Conservation (phyloP, 768 basidiomycete species). For the Tremella fuciformis region DNA sequence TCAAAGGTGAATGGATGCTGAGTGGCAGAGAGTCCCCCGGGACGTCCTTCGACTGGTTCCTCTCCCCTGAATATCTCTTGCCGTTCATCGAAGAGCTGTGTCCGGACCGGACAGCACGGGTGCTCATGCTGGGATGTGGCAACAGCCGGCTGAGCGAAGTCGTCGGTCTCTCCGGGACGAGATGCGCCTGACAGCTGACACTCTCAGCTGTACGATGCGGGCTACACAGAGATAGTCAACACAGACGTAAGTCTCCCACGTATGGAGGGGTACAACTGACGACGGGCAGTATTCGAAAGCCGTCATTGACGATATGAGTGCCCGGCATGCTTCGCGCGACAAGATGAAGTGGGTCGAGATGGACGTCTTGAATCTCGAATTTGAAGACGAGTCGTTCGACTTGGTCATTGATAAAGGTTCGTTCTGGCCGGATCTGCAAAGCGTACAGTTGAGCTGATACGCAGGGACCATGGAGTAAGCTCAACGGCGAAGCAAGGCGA, state of each 20-base stretch:
- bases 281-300: conserved; percentile 42
- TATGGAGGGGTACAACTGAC: not conserved
- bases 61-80: conserved; percentile 44
- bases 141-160: conserved; percentile 48
- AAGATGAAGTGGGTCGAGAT: conserved; percentile 52
- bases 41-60: conserved; percentile 52
- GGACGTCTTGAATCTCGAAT: conserved; percentile 51
- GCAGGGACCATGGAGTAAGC: conserved; percentile 49
- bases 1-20: not conserved
- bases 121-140: conserved; percentile 51
- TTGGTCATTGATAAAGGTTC: conserved; percentile 52
- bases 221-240: conserved; percentile 51
- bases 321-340: conserved; percentile 37
- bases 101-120: conserved; percentile 28
- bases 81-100: conserved; percentile 38
- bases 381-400: conserved; percentile 48
- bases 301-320: conserved; percentile 50
- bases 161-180: conserved; percentile 18
- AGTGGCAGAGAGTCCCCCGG: conserved; percentile 40
- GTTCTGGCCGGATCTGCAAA: conserved; percentile 11
- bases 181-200: not conserved
- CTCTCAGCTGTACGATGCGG: conserved; percentile 50
- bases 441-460: not conserved
- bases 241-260: conserved; percentile 43
- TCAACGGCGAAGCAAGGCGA: not conserved